Conservation (phyloP, 2,329 filamentous ascomycete genomes). For the Sporothrix curviconia region DNA sequence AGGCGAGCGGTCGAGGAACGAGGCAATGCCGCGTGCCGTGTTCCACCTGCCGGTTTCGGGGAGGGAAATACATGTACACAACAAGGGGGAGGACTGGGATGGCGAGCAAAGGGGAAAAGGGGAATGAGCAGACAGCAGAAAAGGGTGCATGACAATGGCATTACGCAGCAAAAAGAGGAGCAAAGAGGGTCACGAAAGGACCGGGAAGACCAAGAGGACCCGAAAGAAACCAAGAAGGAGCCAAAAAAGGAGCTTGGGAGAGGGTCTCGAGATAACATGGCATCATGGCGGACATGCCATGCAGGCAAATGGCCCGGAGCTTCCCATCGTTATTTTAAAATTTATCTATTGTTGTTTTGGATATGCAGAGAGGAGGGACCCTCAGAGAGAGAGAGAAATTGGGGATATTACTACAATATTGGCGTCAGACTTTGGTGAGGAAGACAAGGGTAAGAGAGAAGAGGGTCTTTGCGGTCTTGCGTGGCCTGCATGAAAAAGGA, state of each 20-base stretch:
- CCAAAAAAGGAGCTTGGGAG: not conserved
- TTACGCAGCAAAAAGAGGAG: not conserved
- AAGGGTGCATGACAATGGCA: not conserved
- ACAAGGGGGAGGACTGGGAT: not conserved
- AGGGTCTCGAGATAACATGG: not conserved
- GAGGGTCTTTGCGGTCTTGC: too few species aligned
- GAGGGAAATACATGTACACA: not conserved
- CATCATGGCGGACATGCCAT: conserved; percentile 2
- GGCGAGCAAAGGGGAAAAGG: not conserved
- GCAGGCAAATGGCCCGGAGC: too few species aligned
- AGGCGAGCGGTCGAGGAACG: not conserved
- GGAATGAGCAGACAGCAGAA: not conserved
- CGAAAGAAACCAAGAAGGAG: not conserved
- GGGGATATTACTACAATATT: too few species aligned
- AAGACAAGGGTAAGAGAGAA: too few species aligned
- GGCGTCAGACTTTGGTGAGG: too few species aligned
- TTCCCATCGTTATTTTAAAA: too few species aligned
- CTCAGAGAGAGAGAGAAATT: too few species aligned
- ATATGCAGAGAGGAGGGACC: too few species aligned
- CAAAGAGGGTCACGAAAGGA: not conserved
- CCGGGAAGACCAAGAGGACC: too few species aligned
- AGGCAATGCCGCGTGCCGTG: conserved; percentile 5
- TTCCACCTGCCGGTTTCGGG: conserved; percentile 2
- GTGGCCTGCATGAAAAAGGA: too few species aligned
- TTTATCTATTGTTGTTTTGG: too few species aligned